Base-by-base conservation (phyloP, 2,329 filamentous ascomycete genomes). In the Talaromyces sp. region DNA sequence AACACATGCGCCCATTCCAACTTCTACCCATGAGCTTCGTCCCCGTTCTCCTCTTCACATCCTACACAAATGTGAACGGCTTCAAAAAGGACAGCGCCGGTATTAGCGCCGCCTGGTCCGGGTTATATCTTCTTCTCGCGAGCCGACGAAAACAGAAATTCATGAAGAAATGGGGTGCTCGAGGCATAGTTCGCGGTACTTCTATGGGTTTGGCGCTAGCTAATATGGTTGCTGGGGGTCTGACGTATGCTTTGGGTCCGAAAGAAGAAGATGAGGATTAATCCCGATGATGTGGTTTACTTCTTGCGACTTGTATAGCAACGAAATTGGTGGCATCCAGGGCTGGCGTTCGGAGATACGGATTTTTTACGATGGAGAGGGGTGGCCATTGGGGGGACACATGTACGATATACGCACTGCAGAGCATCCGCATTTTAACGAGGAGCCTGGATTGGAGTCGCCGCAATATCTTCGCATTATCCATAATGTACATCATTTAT, bases 1-100 rank as follows among this genome's bases (percentile, higher is more conserved):
- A 89, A 69, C 84, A 89, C 77, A 79, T 83, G 48, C 84, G 85
- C n/a, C 87, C 88, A 7, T 86, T 88, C 73, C 86, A 87, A 71
- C 71, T 80, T 6, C 78, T 90, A 0, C 87, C 87, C 3, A 86
- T 90, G 82, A 74, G 87, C 66, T 89, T 90, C 71, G 83, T 87
- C 4, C 86, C 87, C 1, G 77, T 88, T 62, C 80, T 90, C 2
- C 80, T 89, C 63, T 87, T 89, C 76, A 83, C 83, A 58, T 84
- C 84, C 63, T 90, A 89, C 70, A 77, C 89, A 50, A 89, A 89
- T 71, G 70, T 89, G 33, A 81, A 82, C 66, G 81, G 82, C 64
- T 88, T 83, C 76, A 84, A 85, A 70, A 83, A 83, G 56, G 88
- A 89, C 69, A 81, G 81, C 21, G 87, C 86, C 0, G 87, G 87